A percentile compares a stretch with the other conserved stretches of the same genome.
phyloP scores from a whole-genome alignment of 164 flowering plant species.

The Tinospora cordifolia region DNA sequence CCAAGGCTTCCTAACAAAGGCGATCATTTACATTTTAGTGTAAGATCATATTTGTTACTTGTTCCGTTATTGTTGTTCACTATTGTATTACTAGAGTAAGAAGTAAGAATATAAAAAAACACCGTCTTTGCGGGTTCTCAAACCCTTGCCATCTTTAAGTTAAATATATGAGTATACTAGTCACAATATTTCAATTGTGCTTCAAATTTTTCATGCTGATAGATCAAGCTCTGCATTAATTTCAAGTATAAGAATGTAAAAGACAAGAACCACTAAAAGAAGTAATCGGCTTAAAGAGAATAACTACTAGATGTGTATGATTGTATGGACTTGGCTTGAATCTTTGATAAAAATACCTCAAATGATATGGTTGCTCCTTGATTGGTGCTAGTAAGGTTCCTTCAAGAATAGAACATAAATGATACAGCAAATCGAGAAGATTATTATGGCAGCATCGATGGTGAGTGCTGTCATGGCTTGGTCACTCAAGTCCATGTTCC shows the following conservation, averaged over 20 bases:
- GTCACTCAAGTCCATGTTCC: slow-evolving; percentile 66
- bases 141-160: background rate
- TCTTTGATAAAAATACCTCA: background rate
- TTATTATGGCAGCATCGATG: slow-evolving; percentile 42
- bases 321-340: too few relatives aligned
- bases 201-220: background rate
- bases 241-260: background rate
- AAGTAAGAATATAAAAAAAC: background rate
- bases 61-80: slow-evolving; percentile 12
- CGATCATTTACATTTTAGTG: slow-evolving; percentile 2
- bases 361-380: too few relatives aligned
- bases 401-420: slow-evolving; percentile 47
- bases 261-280: too few relatives aligned
- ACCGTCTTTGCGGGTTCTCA: background rate
- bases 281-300: too few relatives aligned
- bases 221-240: background rate
- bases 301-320: too few relatives aligned
- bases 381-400: slow-evolving; percentile 19
- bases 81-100: slow-evolving; percentile 1
- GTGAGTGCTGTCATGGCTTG: slow-evolving; percentile 73
- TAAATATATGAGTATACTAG: background rate
- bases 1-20: slow-evolving; percentile 51
- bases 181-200: background rate
- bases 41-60: slow-evolving; percentile 4
- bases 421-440: slow-evolving; percentile 46